phyloP scores from a whole-genome alignment of 768 basidiomycete genomes.

The Russula emetica region DNA sequence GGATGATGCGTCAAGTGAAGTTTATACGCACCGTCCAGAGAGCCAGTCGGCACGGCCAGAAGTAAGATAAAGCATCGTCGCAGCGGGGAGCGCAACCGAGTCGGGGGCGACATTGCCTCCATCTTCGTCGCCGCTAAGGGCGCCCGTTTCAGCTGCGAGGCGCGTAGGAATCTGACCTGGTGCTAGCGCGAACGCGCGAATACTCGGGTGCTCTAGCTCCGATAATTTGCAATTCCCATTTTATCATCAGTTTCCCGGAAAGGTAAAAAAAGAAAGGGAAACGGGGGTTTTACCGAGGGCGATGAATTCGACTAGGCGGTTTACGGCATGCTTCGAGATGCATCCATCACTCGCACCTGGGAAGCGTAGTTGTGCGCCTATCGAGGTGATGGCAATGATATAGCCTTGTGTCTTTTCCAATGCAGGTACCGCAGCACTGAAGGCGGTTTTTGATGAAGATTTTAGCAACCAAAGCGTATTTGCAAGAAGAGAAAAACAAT shows the following conservation, averaged over 20 bases:
- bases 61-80: constrained; percentile 13
- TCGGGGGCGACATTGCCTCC: neutral
- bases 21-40: constrained; percentile 13
- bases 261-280: neutral
- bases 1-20: neutral
- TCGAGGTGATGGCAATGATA: constrained; percentile 2
- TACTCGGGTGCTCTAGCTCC: constrained; percentile 10
- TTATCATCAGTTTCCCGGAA: neutral
- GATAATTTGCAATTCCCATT: neutral
- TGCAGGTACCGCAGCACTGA: neutral
- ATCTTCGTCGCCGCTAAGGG: too few species aligned
- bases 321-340: constrained; percentile 6
- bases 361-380: neutral
- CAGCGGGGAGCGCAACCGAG: constrained; percentile 1
- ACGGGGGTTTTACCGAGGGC: neutral
- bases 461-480: neutral
- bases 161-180: constrained; percentile 10
- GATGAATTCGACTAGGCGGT: constrained; percentile 19
- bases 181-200: constrained; percentile 7
- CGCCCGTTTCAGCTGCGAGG: neutral
- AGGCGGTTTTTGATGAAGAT: too few species aligned
- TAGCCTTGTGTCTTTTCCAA: constrained; percentile 4
- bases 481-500: neutral
- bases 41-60: constrained; percentile 16
- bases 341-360: constrained; percentile 12